Percentiles rank a stretch among this genome's conserved stretches.
Conservation (phyloP, 768 basidiomycete genomes). For the Tephrocybe sp. region DNA sequence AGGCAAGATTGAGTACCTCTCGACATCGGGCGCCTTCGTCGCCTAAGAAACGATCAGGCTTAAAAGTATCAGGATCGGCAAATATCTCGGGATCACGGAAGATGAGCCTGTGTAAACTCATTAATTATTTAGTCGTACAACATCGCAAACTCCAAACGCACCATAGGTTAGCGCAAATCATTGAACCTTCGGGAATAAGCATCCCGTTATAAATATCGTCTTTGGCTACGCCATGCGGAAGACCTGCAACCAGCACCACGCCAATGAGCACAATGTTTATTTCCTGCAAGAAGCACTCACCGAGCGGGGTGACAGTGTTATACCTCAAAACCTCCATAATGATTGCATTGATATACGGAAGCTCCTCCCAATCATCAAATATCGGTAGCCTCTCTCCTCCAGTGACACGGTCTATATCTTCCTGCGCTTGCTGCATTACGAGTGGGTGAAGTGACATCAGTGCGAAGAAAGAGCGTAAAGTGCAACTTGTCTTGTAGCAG, state of each 20-base stretch:
- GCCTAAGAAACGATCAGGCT: slow-evolving; percentile 23
- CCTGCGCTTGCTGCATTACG: slow-evolving; percentile 13
- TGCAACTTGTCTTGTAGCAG: slow-evolving; percentile 6
- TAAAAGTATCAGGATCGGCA: slow-evolving; percentile 18
- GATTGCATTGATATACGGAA: slow-evolving; percentile 21
- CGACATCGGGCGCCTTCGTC: slow-evolving; percentile 13
- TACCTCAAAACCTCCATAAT: slow-evolving; percentile 25
- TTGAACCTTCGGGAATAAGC: slow-evolving; percentile 21
- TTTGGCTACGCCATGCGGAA: slow-evolving; percentile 3
- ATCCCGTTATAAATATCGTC: slow-evolving; percentile 12
- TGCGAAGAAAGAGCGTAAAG: slow-evolving; percentile 8
- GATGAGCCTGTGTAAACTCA: slow-evolving; percentile 17
- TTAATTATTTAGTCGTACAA: slow-evolving; percentile 17
- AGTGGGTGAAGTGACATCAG: slow-evolving; percentile 13
- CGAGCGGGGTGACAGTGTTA: slow-evolving; percentile 25
- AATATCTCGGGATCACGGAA: slow-evolving; percentile 22
- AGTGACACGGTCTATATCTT: slow-evolving; percentile 12
- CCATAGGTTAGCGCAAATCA: slow-evolving; percentile 17
- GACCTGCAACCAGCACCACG: slow-evolving; percentile 1
- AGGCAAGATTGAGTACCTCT: slow-evolving; percentile 15
- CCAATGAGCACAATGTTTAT: background rate
- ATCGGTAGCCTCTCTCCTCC: slow-evolving; percentile 18
- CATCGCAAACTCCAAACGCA: slow-evolving; percentile 5
- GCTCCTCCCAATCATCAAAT: slow-evolving; percentile 19
- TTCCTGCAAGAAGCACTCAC: slow-evolving; percentile 13